phyloP scores from a whole-genome alignment of 2,329 filamentous ascomycete genomes.

The Fusarium tricinctum region DNA sequence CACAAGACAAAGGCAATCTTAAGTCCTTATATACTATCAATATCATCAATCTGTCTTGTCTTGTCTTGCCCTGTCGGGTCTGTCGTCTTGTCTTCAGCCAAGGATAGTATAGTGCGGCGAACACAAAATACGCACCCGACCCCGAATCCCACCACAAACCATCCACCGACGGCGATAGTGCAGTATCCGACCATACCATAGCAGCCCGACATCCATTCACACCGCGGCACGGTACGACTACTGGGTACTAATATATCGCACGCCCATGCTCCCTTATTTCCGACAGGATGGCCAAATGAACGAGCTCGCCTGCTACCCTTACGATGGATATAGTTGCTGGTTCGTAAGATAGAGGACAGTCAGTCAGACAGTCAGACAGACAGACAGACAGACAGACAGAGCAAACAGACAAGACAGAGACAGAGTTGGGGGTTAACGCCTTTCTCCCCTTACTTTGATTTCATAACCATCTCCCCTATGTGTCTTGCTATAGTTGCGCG shows the following conservation, averaged over 20 bases:
- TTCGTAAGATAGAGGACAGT: conserved; percentile 25
- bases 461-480: conserved; percentile 2
- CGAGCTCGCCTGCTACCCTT: conserved; percentile 24
- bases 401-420: background rate
- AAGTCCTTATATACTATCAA: conserved; percentile 11
- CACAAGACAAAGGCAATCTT: conserved; percentile 22
- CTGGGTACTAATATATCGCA: conserved; percentile 26
- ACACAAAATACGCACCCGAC: conserved; percentile 33
- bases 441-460: conserved; percentile 5
- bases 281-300: conserved; percentile 35
- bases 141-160: conserved; percentile 26
- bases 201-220: conserved; percentile 23
- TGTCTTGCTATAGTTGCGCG: conserved; percentile 24
- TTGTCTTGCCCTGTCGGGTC: conserved; percentile 14
- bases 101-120: conserved; percentile 34
- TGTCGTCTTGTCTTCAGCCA: conserved; percentile 25
- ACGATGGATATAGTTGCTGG: conserved; percentile 16
- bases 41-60: conserved; percentile 15
- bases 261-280: conserved; percentile 34
- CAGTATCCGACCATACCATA: conserved; percentile 29
- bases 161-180: conserved; percentile 28
- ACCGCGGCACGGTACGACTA: conserved; percentile 26
- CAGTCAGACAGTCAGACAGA: conserved; percentile 19
- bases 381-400: conserved; percentile 19
- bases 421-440: conserved; percentile 11